Conservation (phyloP, 306 rosid genomes). For the Sechiopsis laciniata region DNA sequence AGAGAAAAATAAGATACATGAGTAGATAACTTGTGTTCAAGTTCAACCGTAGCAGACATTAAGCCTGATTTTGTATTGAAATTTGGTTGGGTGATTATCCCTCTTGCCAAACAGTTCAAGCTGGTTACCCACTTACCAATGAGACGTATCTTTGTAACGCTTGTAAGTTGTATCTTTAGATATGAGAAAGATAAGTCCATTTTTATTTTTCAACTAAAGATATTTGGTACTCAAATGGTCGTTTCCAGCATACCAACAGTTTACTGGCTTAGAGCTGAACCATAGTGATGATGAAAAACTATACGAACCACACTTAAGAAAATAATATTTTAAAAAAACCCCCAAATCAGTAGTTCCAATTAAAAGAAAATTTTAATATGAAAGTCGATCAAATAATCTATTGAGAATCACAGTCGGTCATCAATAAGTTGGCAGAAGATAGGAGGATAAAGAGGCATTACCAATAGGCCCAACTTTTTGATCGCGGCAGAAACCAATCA, state of each 20-base stretch:
- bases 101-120: slow-evolving; percentile 1
- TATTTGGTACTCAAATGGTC: neutral
- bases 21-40: neutral
- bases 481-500: slow-evolving; percentile 72
- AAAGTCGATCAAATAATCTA: neutral
- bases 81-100: neutral
- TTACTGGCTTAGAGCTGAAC: neutral
- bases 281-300: neutral
- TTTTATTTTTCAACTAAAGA: neutral
- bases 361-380: neutral
- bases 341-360: neutral
- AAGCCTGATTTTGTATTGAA: neutral
- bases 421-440: neutral
- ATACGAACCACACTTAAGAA: neutral
- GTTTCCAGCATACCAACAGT: neutral
- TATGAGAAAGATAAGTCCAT: neutral
- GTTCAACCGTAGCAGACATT: neutral
- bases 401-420: no score
- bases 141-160: neutral
- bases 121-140: neutral
- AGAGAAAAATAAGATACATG: no score
- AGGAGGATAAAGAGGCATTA: slow-evolving; percentile 28
- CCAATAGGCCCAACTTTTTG: slow-evolving; percentile 71
- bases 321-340: neutral
- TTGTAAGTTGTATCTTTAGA: neutral